These are phyloP conservation scores for Phytophthora sp. DNA, from an alignment of 352 stramenopile species.

Conservation along the genomic window DNA sequence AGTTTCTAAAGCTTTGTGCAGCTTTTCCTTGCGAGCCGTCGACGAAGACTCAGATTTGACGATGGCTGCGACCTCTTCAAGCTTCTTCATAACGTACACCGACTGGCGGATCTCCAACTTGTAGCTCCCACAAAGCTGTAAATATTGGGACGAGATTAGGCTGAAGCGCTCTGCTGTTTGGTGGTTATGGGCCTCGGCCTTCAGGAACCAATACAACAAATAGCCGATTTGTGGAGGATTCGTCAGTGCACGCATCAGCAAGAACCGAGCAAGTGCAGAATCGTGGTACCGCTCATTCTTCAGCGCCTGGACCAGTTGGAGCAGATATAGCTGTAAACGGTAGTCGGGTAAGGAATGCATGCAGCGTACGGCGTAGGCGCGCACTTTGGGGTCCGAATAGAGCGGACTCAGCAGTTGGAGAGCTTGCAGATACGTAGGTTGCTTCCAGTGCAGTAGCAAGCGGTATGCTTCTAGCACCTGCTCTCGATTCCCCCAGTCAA, in stretches of 20 bases:
- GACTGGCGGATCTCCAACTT: slow-evolving; percentile 91
- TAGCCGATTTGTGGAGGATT: slow-evolving; percentile 86
- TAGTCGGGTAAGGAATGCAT: slow-evolving; percentile 89
- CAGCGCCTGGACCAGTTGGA: slow-evolving; percentile 85
- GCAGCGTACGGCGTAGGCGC: slow-evolving; percentile 92
- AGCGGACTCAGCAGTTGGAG: slow-evolving; percentile 87
- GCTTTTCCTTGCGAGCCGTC: slow-evolving; percentile 47
- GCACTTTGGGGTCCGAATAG: slow-evolving; percentile 92
- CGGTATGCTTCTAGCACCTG: slow-evolving; percentile 86
- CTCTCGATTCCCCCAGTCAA: slow-evolving; percentile 82
- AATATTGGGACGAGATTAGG: slow-evolving; percentile 78
- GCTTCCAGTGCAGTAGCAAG: slow-evolving; percentile 77
- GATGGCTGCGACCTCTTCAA: slow-evolving; percentile 73
- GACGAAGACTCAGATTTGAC: slow-evolving; percentile 67
- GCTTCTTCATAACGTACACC: slow-evolving; percentile 92
- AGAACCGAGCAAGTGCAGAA: slow-evolving; percentile 75
- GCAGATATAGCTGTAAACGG: slow-evolving; percentile 85
- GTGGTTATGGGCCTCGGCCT: slow-evolving; percentile 69
- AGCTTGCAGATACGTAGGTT: slow-evolving; percentile 82
- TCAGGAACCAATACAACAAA: slow-evolving; percentile 84
- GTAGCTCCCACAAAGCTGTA: slow-evolving; percentile 89
- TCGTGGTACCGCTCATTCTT: slow-evolving; percentile 89
- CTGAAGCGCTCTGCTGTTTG: slow-evolving; percentile 71
- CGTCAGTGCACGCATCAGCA: slow-evolving; percentile 74
- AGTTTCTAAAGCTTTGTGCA: slow-evolving; percentile 60